A percentile compares a stretch with the other conserved stretches of the same genome.
Evolutionary conservation across 2,329 filamentous ascomycete genomes (phyloP).

Genomic region (Phoma herbarum): DNA sequence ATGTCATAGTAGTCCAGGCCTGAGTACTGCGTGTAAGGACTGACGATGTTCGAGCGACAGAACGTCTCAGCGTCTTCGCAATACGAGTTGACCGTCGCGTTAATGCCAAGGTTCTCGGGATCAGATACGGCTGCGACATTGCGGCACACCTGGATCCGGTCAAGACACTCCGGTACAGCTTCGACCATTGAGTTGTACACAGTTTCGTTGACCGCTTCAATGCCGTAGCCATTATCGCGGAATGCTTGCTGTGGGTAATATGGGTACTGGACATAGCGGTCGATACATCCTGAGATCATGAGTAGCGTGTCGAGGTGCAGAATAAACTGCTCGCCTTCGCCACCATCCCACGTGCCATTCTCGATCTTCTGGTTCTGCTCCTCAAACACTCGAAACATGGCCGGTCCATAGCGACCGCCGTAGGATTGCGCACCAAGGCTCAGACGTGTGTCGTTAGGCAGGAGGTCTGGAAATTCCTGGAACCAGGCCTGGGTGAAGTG

Average conservation of each 20-base stretch:
- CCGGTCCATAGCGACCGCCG: constrained; percentile 65
- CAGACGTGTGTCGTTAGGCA: constrained; percentile 31
- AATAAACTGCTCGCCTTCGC: constrained; percentile 24
- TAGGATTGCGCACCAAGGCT: constrained; percentile 50
- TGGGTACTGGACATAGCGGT: constrained; percentile 57
- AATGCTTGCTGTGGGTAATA: constrained; percentile 60
- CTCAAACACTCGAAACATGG: constrained; percentile 62
- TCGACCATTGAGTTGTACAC: constrained; percentile 28
- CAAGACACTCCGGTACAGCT: constrained; percentile 26
- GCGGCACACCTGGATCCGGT: constrained; percentile 23
- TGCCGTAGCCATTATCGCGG: constrained; percentile 63
- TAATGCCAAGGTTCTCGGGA: constrained; percentile 50
- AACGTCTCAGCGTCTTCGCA: constrained; percentile 62
- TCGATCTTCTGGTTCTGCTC: constrained; percentile 62
- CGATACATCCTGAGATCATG: constrained; percentile 55
- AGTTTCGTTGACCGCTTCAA: constrained; percentile 56
- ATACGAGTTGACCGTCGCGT: constrained; percentile 50
- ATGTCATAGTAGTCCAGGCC: constrained; percentile 34
- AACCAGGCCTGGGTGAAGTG: constrained; percentile 35
- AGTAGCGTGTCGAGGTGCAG: constrained; percentile 56
- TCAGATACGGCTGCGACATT: constrained; percentile 29
- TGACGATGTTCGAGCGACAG: constrained; percentile 30
- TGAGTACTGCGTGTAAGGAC: constrained; percentile 27
- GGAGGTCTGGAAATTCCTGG: constrained; percentile 32
- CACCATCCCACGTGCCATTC: constrained; percentile 22